Conservation (phyloP, 768 basidiomycete species). For the Chalciporus sphaerocephalus region DNA sequence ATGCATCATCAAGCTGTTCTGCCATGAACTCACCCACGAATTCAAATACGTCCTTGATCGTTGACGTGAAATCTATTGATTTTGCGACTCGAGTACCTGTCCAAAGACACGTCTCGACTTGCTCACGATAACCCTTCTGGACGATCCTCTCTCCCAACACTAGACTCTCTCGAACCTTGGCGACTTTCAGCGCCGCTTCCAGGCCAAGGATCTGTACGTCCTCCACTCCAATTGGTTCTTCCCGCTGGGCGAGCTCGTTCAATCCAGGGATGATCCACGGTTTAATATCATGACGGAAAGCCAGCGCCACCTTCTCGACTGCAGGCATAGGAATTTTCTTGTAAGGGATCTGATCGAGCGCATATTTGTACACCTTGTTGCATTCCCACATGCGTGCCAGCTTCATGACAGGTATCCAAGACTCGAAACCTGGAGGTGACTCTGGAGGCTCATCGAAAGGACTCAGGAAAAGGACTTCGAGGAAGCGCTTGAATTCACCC, state of each 20-base stretch:
- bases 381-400: conserved; percentile 38
- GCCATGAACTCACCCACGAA: no score
- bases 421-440: conserved; percentile 4
- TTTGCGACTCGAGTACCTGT: no score
- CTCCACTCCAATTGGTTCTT: conserved; percentile 5
- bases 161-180: neutral
- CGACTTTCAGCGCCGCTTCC: conserved; percentile 3
- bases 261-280: conserved; percentile 31
- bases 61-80: no score
- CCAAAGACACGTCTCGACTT: no score
- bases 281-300: conserved; percentile 26
- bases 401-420: conserved; percentile 36
- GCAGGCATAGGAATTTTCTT: neutral
- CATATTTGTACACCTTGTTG: conserved; percentile 24
- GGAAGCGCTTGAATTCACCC: conserved; percentile 12
- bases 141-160: no score
- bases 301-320: conserved; percentile 27
- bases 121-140: no score
- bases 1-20: no score
- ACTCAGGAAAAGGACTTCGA: conserved; percentile 8
- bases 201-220: conserved; percentile 6
- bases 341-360: conserved; percentile 24
- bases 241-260: neutral
- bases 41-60: no score
- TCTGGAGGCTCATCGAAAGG: neutral